phyloP scores from a whole-genome alignment of 192 early-diverging fungal species.

The Oehlia diaphana region DNA sequence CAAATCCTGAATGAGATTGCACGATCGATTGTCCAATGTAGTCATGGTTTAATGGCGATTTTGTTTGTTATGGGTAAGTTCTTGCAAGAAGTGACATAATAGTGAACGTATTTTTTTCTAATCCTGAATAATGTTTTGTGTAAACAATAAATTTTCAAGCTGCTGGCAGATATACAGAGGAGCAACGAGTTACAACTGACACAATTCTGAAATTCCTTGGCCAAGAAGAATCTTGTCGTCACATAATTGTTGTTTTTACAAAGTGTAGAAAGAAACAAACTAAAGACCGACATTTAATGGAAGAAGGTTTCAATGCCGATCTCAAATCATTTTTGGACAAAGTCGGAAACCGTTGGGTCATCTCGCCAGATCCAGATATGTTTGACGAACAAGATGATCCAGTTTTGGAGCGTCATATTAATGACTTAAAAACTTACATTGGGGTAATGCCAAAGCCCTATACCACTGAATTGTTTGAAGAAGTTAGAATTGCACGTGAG shows the following conservation, averaged over 20 bases:
- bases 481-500: neutral
- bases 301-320: neutral
- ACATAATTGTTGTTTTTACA: neutral
- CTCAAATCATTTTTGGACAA: neutral
- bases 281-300: neutral
- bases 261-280: neutral
- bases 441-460: neutral
- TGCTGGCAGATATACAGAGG: neutral
- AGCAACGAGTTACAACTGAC: neutral
- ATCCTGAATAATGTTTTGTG: too few relatives aligned
- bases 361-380: neutral
- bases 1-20: neutral
- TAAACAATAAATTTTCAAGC: neutral
- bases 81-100: neutral
- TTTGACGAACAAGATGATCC: neutral
- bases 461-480: neutral
- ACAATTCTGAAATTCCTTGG: neutral
- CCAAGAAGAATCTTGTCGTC: neutral
- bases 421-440: neutral
- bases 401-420: neutral
- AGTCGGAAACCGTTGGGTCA: neutral
- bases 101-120: too few relatives aligned
- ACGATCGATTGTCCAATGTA: neutral
- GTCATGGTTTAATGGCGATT: neutral
- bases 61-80: neutral